Evolutionary conservation across 2,329 filamentous ascomycete species (phyloP).

Genomic region (Emmonsiellopsis sp.): DNA sequence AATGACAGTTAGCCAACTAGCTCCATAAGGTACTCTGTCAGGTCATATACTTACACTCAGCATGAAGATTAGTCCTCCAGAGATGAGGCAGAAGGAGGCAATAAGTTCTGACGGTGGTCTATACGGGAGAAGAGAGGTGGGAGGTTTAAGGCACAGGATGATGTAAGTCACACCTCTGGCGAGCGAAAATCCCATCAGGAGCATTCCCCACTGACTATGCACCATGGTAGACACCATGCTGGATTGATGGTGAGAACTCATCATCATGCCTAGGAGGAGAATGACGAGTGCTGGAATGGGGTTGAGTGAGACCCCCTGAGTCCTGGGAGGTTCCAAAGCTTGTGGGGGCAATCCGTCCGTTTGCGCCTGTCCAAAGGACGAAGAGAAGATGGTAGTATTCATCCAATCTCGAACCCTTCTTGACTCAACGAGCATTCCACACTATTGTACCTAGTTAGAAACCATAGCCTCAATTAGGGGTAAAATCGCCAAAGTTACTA

Average conservation of each 20-base stretch:
- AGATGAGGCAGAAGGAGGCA: slow-evolving; percentile 73
- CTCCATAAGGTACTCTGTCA: neutral
- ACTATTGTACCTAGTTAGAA: slow-evolving; percentile 31
- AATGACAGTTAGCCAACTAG: slow-evolving; percentile 11
- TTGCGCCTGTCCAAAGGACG: neutral
- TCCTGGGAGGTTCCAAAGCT: slow-evolving; percentile 51
- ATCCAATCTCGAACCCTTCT: slow-evolving; percentile 50
- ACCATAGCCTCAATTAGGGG: neutral
- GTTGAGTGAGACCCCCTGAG: slow-evolving; percentile 71
- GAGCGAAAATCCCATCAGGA: slow-evolving; percentile 72
- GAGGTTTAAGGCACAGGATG: slow-evolving; percentile 68
- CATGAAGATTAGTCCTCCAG: slow-evolving; percentile 89
- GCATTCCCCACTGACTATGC: slow-evolving; percentile 84
- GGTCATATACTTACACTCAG: slow-evolving; percentile 56
- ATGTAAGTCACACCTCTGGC: slow-evolving; percentile 73
- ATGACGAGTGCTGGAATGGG: slow-evolving; percentile 82
- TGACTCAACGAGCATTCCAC: slow-evolving; percentile 80
- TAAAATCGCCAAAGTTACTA: too few relatives aligned
- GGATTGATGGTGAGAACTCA: slow-evolving; percentile 81
- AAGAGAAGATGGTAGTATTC: slow-evolving; percentile 38
- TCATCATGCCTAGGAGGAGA: slow-evolving; percentile 81
- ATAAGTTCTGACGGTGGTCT: slow-evolving; percentile 87
- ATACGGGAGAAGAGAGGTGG: slow-evolving; percentile 68
- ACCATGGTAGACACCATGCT: slow-evolving; percentile 84
- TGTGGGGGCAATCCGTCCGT: slow-evolving; percentile 8